Evolutionary conservation across 192 early-diverging fungal genomes (phyloP), one percentile per base, ranked within the genome.

Genomic region (Diversispora epigaea): DNA sequence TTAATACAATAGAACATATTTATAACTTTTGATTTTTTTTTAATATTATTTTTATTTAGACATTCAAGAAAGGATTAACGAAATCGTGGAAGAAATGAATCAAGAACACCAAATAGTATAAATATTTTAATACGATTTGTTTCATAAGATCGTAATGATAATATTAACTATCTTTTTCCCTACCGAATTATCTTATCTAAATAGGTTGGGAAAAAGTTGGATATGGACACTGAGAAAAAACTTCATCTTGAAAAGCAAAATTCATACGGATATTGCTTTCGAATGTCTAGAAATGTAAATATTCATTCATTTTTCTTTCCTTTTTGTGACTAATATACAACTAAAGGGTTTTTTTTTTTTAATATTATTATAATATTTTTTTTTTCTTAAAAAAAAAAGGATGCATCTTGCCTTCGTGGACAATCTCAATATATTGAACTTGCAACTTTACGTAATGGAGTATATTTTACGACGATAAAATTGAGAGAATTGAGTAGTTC

Each of bases 221-320:
- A 85, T 21, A 71, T 94, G 76, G 96, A 97, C 55, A 83, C 86
- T 15, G 90, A 93, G 40, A 95, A 95, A 68, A 94, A 93, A 76
- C 84, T 97, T 21, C 96, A 96, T 80, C 86, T 98, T 76, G 97
- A 99, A 64, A 91, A 94, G 55, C 91, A 91, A 77, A 73, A 85
- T 17, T 79, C 90, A 19, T 93, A 91, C 60, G 97, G 97, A 39
- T 86, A 95, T 84, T 93, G 94, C 77, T 84, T 99, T 65, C 84
- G 95, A 9, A 82, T 99, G 11, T 87, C 89, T 43, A 83, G 92
- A 68, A 32, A 91, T 87, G 82, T 83, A 77, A 32, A 32, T 2
- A 32, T 32, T 32, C 25, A 46, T 69, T 65, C 12, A 8, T 40
- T 45, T 2, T 4, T 5, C 8, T 2, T 46, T 12, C 14, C n/a